Evolutionary conservation across 208 protist genomes (phyloP).

Genomic region (Leishmania martiniquensis): DNA sequence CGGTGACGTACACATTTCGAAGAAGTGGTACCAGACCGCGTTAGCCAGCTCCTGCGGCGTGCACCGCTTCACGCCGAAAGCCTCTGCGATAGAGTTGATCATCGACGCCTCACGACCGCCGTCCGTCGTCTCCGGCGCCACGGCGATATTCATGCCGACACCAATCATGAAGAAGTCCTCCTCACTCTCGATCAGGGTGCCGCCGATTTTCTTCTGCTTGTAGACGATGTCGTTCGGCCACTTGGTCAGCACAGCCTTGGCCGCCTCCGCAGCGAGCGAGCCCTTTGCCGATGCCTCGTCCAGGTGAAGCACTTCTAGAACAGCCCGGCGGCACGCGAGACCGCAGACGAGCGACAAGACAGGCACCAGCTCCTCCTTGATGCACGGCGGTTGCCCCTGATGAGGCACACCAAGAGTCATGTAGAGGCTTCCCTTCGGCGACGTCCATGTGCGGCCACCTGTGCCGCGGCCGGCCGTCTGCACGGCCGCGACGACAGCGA

Average conservation of each 20-base stretch:
- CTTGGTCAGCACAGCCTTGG: conserved; percentile 45
- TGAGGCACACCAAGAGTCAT: conserved; percentile 66
- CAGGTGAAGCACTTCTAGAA: conserved; percentile 36
- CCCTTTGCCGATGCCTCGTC: conserved; percentile 12
- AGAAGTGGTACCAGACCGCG: conserved; percentile 46
- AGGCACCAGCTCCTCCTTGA: conserved; percentile 39
- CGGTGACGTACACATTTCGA: conserved; percentile 28
- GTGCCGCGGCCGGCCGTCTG: conserved; percentile 66
- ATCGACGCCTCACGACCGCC: conserved; percentile 43
- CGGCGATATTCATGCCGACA: conserved; percentile 69
- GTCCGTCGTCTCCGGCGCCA: conserved; percentile 53
- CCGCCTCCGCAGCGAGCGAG: conserved; percentile 2
- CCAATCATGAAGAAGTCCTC: conserved; percentile 51
- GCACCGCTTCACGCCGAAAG: conserved; percentile 12
- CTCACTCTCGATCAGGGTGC: conserved; percentile 55
- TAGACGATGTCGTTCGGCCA: conserved; percentile 87
- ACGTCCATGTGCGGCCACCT: conserved; percentile 58
- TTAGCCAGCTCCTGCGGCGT: conserved; percentile 37
- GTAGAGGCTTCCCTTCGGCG: conserved; percentile 79
- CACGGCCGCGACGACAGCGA: conserved; percentile 52
- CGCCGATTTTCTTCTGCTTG: conserved; percentile 63
- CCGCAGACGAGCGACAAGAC: conserved; percentile 67
- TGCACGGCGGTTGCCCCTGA: neutral
- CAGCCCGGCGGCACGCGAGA: conserved; percentile 47
- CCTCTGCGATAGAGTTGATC: conserved; percentile 39